These are phyloP conservation scores for Juglanconis juglandina DNA, from an alignment of 2,329 filamentous ascomycete species.

Conservation along the genomic window DNA sequence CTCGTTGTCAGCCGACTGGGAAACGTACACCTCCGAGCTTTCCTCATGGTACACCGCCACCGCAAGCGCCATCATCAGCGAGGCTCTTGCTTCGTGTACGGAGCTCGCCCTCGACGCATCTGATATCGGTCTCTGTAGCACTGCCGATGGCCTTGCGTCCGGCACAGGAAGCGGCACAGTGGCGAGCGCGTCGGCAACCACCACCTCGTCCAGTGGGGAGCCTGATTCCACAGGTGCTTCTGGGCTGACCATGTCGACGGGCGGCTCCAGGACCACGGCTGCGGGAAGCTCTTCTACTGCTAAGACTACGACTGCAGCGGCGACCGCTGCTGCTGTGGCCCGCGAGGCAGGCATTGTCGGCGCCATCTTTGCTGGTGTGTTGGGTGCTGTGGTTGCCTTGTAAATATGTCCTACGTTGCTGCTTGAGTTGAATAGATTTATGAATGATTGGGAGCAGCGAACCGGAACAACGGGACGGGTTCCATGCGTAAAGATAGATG, in stretches of 20 bases:
- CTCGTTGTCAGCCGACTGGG: conserved; percentile 19
- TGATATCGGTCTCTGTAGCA: conserved; percentile 4
- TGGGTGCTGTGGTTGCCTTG: conserved; percentile 12
- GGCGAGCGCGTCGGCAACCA: not conserved
- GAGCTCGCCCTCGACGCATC: conserved; percentile 17
- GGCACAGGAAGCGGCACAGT: conserved; percentile 1
- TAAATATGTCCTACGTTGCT: not conserved
- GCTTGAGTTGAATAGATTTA: not conserved
- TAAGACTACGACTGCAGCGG: conserved; percentile 1
- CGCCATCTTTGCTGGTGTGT: conserved; percentile 12
- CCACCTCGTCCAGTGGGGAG: not conserved
- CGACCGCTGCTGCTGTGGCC: conserved; percentile 7
- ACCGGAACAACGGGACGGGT: too few species aligned
- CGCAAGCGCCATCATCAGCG: conserved; percentile 20
- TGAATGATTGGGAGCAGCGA: not conserved
- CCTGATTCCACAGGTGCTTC: not conserved
- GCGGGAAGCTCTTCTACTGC: conserved; percentile 4
- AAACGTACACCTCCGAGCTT: conserved; percentile 22
- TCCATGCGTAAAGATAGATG: too few species aligned
- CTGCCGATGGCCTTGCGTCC: not conserved
- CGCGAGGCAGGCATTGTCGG: conserved; percentile 11
- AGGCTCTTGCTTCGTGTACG: conserved; percentile 26
- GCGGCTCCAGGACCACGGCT: conserved; percentile 2
- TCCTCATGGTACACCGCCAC: conserved; percentile 24
- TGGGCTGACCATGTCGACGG: conserved; percentile 5